Percentiles rank a stretch among this genome's conserved stretches.
phyloP scores from a whole-genome alignment of 1,284 basidiomycete genomes.

The Pseudozyma tsukubaensis region DNA sequence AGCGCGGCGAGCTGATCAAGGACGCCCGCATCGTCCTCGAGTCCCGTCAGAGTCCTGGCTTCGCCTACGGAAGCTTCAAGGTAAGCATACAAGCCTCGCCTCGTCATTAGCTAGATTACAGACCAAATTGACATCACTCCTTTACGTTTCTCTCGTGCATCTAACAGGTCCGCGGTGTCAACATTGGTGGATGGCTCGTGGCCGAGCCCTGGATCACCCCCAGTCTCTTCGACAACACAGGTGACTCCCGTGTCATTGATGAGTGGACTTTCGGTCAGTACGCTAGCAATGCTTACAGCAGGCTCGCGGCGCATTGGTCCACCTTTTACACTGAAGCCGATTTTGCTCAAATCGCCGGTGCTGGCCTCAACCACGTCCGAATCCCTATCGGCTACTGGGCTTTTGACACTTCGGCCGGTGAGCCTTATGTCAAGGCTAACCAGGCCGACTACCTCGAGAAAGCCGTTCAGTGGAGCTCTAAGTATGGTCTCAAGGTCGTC shows the following conservation, averaged over 20 bases:
- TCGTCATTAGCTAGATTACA: background rate
- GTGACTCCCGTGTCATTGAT: slow-evolving; percentile 73
- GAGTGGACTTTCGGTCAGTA: slow-evolving; percentile 86
- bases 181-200: slow-evolving; percentile 67
- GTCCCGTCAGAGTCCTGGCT: slow-evolving; percentile 42
- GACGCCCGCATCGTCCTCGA: slow-evolving; percentile 45
- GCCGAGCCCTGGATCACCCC: slow-evolving; percentile 67
- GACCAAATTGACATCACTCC: background rate
- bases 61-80: slow-evolving; percentile 36
- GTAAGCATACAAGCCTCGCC: slow-evolving; percentile 8
- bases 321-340: slow-evolving; percentile 84
- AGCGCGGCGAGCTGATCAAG: slow-evolving; percentile 34
- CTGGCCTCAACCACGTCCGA: slow-evolving; percentile 77
- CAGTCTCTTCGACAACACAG: slow-evolving; percentile 71
- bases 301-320: slow-evolving; percentile 76
- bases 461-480: slow-evolving; percentile 82
- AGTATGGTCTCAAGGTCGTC: slow-evolving; percentile 83
- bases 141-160: background rate
- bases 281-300: slow-evolving; percentile 59
- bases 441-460: slow-evolving; percentile 73
- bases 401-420: slow-evolving; percentile 81
- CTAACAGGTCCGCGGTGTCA: slow-evolving; percentile 63
- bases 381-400: slow-evolving; percentile 94
- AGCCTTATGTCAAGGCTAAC: slow-evolving; percentile 86
- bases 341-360: slow-evolving; percentile 75